Base-by-base conservation (phyloP, 2,329 filamentous ascomycete genomes). In the Penicillium sp. region DNA sequence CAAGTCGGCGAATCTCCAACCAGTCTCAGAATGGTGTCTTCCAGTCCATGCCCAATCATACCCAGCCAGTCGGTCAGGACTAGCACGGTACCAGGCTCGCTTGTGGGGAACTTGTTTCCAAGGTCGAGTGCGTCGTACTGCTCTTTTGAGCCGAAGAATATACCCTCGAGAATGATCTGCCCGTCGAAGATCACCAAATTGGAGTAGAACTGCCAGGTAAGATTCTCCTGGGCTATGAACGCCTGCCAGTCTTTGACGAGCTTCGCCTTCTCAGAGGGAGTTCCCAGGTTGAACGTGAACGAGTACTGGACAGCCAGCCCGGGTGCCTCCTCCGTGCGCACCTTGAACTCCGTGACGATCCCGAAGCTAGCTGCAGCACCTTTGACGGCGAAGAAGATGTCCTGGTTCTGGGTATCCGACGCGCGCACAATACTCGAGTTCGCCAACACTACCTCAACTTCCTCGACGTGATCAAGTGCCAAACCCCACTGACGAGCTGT, bases 201-300 rank as follows among this genome's bases (percentile, higher is more conserved):
- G 5, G 79, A 81, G 2, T 81, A 79, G 57, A 88, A 83, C 22
- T 84, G 81, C 39, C 81, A 78, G 56, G 84, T 81, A 5, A 88
- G 75, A 1, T 73, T 63, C 2, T 81, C 80, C 53, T 87, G 79
- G 0, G 77, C 69, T 42, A 83, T 72, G 22, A 87, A 74, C 1
- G 74, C 74, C 58, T 87, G 85, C 85, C 85, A 88, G 16, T 77
- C 67, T 51, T 79, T 75, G 68, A 81, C 85, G 0, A 82, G 63
- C 4, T 74, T 62, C 0, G 80, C 79, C 58, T 83, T 77, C 1
- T 81, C 74, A 4, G 71, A 59, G 39, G 79, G 76, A 5, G 72
- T 77, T 11, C 76, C 77, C 5, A 83, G 74, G 14, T 74, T 76
- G 51, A 85, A 70, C 13, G 74, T 76, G 67, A 80, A 87, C 2